A percentile compares a stretch with the other conserved stretches of the same genome.
Conservation (phyloP, 2,329 filamentous ascomycete genomes). For the Conoideocrella luteorostrata region DNA sequence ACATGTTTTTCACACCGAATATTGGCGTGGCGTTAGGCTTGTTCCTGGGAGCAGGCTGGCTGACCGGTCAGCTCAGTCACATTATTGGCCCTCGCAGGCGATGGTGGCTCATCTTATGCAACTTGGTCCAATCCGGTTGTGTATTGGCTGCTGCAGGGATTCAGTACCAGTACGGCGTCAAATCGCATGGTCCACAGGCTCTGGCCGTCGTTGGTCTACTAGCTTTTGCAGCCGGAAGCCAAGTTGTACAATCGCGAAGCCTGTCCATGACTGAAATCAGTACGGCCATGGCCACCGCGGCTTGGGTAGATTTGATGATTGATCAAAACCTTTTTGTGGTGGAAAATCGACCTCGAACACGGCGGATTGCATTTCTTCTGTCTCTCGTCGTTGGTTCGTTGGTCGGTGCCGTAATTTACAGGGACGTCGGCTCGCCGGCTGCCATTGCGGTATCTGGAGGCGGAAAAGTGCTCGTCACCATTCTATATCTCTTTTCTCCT, state of each 20-base stretch:
- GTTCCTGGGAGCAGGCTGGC: slow-evolving; percentile 48
- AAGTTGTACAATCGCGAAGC: slow-evolving; percentile 51
- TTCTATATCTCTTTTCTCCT: slow-evolving; percentile 16
- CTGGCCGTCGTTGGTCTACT: slow-evolving; percentile 43
- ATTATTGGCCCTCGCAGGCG: slow-evolving; percentile 42
- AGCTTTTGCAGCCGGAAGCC: slow-evolving; percentile 49
- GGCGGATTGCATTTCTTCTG: slow-evolving; percentile 43
- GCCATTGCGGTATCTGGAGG: slow-evolving; percentile 18
- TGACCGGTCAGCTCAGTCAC: slow-evolving; percentile 52
- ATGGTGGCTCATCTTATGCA: slow-evolving; percentile 48
- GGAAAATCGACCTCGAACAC: slow-evolving; percentile 43
- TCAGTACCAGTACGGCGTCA: slow-evolving; percentile 35
- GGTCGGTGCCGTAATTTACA: slow-evolving; percentile 42
- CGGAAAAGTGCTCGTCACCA: slow-evolving; percentile 18
- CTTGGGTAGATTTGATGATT: slow-evolving; percentile 54
- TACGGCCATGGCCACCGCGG: slow-evolving; percentile 59
- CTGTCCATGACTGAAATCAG: slow-evolving; percentile 54
- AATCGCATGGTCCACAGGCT: slow-evolving; percentile 28
- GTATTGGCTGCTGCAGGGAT: slow-evolving; percentile 47
- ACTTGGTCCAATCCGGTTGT: slow-evolving; percentile 46
- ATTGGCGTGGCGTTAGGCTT: slow-evolving; percentile 48
- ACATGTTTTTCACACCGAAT: slow-evolving; percentile 46
- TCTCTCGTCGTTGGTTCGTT: slow-evolving; percentile 42
- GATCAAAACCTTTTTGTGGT: slow-evolving; percentile 42
- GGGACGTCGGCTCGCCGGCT: slow-evolving; percentile 15